Evolutionary conservation across 2,329 filamentous ascomycete genomes (phyloP).

Genomic region (Penicillium sp.): DNA sequence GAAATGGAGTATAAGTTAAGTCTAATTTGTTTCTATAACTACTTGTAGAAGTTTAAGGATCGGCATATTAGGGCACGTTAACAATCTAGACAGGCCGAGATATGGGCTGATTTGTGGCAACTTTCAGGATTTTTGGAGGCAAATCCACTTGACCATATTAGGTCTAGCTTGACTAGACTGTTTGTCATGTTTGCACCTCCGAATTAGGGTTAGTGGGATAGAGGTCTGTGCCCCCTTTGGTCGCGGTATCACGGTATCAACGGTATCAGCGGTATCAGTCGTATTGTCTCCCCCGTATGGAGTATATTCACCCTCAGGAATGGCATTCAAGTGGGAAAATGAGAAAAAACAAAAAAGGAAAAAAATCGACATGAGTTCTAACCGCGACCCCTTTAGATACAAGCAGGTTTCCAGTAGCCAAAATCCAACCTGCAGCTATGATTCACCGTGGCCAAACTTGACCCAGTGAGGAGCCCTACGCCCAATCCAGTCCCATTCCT

Average conservation of each 20-base stretch:
- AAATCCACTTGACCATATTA: not conserved
- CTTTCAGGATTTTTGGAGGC: not conserved
- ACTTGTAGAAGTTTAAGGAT: no score
- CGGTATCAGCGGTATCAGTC: not conserved
- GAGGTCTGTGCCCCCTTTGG: not conserved
- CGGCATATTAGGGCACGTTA: no score
- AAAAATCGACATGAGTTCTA: not conserved
- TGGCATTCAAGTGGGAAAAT: not conserved
- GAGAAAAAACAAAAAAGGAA: no score
- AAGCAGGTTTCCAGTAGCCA: not conserved
- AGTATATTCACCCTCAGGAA: not conserved
- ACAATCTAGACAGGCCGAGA: not conserved
- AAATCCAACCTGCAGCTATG: conserved; percentile 9
- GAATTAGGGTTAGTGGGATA: not conserved
- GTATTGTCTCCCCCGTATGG: not conserved
- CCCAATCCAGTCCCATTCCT: conserved; percentile 15
- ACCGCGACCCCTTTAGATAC: not conserved
- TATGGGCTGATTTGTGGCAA: not conserved
- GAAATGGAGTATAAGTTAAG: no score
- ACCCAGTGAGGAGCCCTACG: conserved; percentile 12
- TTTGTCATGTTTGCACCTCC: not conserved
- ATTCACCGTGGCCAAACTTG: conserved; percentile 12
- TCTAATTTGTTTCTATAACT: no score
- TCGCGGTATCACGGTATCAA: conserved; percentile 1
- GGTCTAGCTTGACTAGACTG: not conserved